Conservation (phyloP, 257 asterid species). For the Solanum arcanum region DNA sequence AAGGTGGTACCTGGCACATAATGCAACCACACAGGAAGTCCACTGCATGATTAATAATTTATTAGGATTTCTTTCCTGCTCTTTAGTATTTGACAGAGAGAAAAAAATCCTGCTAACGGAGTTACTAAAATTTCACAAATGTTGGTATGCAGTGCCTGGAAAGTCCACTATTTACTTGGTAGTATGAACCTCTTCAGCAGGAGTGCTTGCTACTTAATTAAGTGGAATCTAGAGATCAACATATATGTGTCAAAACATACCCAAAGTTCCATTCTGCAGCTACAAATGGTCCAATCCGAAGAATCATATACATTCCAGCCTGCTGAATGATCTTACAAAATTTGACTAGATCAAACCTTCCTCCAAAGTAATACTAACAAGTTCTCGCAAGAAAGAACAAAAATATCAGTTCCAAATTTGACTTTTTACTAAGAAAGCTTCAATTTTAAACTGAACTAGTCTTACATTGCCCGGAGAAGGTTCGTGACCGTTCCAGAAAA, state of each 20-base stretch:
- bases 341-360: constrained; percentile 72
- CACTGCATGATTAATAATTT: constrained; percentile 33
- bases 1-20: constrained; percentile 82
- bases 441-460: neutral
- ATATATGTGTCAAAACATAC: constrained; percentile 15
- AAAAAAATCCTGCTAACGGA: neutral
- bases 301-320: constrained; percentile 71
- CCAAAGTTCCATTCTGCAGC: constrained; percentile 97
- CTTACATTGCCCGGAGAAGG: constrained; percentile 64
- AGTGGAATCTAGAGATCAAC: neutral
- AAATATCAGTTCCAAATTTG: neutral
- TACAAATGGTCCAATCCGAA: constrained; percentile 86
- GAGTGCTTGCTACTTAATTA: neutral
- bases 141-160: neutral
- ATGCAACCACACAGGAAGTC: constrained; percentile 94
- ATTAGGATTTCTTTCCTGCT: neutral
- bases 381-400: neutral
- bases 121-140: neutral
- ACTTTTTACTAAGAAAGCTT: neutral
- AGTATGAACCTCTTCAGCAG: neutral
- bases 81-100: neutral
- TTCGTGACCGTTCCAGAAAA: constrained; percentile 93
- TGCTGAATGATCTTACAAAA: constrained; percentile 77
- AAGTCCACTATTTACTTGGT: neutral
- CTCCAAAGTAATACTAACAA: constrained; percentile 78